Evolutionary conservation across 768 basidiomycete species (phyloP).

Genomic region (Amanita muscaria): DNA sequence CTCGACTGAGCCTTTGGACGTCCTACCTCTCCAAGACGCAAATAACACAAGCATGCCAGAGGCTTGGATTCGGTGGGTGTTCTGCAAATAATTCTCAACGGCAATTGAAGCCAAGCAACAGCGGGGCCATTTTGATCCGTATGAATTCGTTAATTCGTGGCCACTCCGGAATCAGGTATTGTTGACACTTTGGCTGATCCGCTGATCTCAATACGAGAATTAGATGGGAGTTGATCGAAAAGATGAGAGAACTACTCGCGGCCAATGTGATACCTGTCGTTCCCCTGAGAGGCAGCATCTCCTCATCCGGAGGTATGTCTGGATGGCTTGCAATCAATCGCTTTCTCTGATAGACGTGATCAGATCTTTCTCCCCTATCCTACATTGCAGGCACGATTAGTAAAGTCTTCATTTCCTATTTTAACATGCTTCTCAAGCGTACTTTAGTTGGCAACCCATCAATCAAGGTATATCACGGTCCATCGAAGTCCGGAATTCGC

Average conservation of each 20-base stretch:
- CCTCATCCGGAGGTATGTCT: conserved; percentile 60
- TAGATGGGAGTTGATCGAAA: conserved; percentile 65
- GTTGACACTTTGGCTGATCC: too few species aligned
- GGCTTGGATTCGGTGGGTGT: conserved; percentile 64
- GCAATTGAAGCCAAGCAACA: conserved; percentile 30
- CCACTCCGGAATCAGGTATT: conserved; percentile 63
- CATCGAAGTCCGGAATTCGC: conserved; percentile 38
- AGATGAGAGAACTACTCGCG: conserved; percentile 53
- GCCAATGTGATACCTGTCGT: conserved; percentile 66
- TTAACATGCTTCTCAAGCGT: neutral
- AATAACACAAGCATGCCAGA: conserved; percentile 69
- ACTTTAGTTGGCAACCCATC: conserved; percentile 43
- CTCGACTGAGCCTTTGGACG: conserved; percentile 33
- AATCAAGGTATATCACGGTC: conserved; percentile 56
- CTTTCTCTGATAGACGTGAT: too few species aligned
- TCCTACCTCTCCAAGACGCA: conserved; percentile 62
- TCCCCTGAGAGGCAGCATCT: conserved; percentile 72
- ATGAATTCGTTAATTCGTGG: conserved; percentile 79
- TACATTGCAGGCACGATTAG: conserved; percentile 64
- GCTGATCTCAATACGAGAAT: too few species aligned
- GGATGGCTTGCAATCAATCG: too few species aligned
- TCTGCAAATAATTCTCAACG: conserved; percentile 17
- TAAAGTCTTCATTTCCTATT: conserved; percentile 13
- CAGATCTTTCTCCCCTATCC: conserved; percentile 44
- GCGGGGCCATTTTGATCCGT: conserved; percentile 69